Percentiles rank a stretch among this genome's conserved stretches.
phyloP scores from a whole-genome alignment of 371 early-diverging fungal genomes.

The Mucor plumbeus region DNA sequence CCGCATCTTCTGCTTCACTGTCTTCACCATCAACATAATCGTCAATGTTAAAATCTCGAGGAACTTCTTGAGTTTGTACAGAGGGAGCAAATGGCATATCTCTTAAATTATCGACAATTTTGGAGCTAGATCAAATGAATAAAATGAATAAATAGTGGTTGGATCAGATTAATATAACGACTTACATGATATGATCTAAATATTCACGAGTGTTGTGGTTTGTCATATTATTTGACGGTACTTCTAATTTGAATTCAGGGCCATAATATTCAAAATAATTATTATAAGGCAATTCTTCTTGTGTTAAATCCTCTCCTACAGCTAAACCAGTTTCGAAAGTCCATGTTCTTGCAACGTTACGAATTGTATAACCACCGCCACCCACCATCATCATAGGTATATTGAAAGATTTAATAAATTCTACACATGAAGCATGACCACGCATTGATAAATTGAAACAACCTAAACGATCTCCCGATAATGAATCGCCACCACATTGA shows the following conservation, averaged over 20 bases:
- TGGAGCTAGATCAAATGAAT: constrained; percentile 45
- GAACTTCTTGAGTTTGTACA: constrained; percentile 87
- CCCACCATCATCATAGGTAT: constrained; percentile 96
- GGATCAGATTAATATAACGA: not conserved
- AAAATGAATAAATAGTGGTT: not conserved
- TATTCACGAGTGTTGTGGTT: constrained; percentile 93
- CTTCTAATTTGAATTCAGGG: constrained; percentile 93
- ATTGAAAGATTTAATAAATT: constrained; percentile 91
- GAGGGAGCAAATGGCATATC: constrained; percentile 91
- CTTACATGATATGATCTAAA: constrained; percentile 84
- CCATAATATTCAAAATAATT: constrained; percentile 96
- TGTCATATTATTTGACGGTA: constrained; percentile 95
- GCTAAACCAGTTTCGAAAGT: constrained; percentile 97
- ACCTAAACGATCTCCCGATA: constrained; percentile 98
- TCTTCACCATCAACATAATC: constrained; percentile 55
- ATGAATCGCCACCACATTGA: constrained; percentile 99
- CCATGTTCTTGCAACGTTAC: constrained; percentile 98
- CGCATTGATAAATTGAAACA: constrained; percentile 97
- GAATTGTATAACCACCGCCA: constrained; percentile 99
- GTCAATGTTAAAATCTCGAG: constrained; percentile 52
- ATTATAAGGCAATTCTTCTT: constrained; percentile 87
- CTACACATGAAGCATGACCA: constrained; percentile 91
- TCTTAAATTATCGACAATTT: constrained; percentile 90
- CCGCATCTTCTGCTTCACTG: constrained; percentile 53
- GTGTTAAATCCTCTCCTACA: constrained; percentile 72